Evolutionary conservation across 2,329 filamentous ascomycete species (phyloP).

Genomic region (Nemania bipapillata): DNA sequence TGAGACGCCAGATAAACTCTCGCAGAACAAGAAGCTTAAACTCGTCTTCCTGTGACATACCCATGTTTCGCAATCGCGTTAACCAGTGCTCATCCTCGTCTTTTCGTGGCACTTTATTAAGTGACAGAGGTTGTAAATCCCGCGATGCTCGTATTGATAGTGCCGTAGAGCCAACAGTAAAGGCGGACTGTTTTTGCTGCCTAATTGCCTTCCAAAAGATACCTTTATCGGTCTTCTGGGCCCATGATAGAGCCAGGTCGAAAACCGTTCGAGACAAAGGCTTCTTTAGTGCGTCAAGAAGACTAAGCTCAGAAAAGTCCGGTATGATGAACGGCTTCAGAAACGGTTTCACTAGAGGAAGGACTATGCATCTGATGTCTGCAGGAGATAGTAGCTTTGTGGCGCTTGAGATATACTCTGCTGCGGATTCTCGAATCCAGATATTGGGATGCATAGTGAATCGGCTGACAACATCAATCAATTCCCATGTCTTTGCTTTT

Average conservation of each 20-base stretch:
- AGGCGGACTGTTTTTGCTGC: slow-evolving; percentile 71
- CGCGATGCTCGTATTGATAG: slow-evolving; percentile 65
- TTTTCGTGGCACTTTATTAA: slow-evolving; percentile 76
- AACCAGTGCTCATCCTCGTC: slow-evolving; percentile 97
- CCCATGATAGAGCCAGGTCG: slow-evolving; percentile 88
- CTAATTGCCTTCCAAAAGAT: slow-evolving; percentile 86
- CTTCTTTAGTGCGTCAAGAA: slow-evolving; percentile 85
- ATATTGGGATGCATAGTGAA: slow-evolving; percentile 94
- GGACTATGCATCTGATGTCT: slow-evolving; percentile 83
- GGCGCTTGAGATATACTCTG: slow-evolving; percentile 82
- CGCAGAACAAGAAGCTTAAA: slow-evolving; percentile 85
- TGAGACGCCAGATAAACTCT: slow-evolving; percentile 91
- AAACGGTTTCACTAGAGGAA: slow-evolving; percentile 83
- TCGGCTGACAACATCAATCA: slow-evolving; percentile 82
- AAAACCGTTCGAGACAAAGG: slow-evolving; percentile 82
- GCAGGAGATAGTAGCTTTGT: slow-evolving; percentile 80
- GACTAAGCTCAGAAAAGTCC: slow-evolving; percentile 74
- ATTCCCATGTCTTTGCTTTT: slow-evolving; percentile 83
- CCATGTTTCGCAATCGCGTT: slow-evolving; percentile 82
- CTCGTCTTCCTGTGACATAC: slow-evolving; percentile 84
- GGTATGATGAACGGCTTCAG: slow-evolving; percentile 76
- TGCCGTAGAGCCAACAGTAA: slow-evolving; percentile 71
- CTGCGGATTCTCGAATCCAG: slow-evolving; percentile 92
- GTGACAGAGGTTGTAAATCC: slow-evolving; percentile 66
- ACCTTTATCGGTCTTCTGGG: slow-evolving; percentile 79